Base-by-base conservation (phyloP, 2,329 filamentous ascomycete species). In the Pestalotiopsis sp. region DNA sequence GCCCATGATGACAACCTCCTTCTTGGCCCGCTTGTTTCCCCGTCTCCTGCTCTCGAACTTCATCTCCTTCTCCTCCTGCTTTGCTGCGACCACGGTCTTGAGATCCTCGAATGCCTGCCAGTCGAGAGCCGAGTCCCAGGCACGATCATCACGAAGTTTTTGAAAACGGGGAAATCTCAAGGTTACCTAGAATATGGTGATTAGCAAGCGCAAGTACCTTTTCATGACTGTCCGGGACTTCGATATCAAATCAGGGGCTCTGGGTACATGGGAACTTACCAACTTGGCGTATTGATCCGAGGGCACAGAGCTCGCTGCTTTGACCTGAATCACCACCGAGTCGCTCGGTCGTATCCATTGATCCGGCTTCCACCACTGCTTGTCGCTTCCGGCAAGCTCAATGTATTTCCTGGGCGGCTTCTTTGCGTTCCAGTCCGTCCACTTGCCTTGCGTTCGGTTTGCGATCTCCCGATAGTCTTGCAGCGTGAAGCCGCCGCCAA, bases 141-240 rank as follows among this genome's bases (percentile, higher is more conserved):
- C 84, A 73, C 95, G 94, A 79, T 98, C 96, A n/a, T 88, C 85
- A 4, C 94, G 89, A 5, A 98, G 81, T 45, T 86, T 87, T 71
- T 94, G 94, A 80, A 98, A 97, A 1, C 96, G 90, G 2, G 96
- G 96, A 74, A 99, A 99, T 0, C 96, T 91, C 52, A 99, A 82
- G 0, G 96, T 98, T 70, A 92, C 17, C 45, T 52, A 52, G 9
- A 52, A n/a, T 7, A 9, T 36, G 31, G 7, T 36, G 5, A 36
- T 36, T 36, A 36, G 7, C 31, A 36, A 36, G 31, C 1, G 2
- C 2, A 36, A 36, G 31, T 36, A 36, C 31, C 31, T 36, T 36
- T 31, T 9, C 7, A 36, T 36, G 41, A 14, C 13, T 45, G 17
- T 45, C 13, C 5, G 41, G 1, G 41, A 6, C 41, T 17, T 45